Conservation (phyloP, 2,329 filamentous ascomycete species). For the Aspergillus carbonarius region DNA sequence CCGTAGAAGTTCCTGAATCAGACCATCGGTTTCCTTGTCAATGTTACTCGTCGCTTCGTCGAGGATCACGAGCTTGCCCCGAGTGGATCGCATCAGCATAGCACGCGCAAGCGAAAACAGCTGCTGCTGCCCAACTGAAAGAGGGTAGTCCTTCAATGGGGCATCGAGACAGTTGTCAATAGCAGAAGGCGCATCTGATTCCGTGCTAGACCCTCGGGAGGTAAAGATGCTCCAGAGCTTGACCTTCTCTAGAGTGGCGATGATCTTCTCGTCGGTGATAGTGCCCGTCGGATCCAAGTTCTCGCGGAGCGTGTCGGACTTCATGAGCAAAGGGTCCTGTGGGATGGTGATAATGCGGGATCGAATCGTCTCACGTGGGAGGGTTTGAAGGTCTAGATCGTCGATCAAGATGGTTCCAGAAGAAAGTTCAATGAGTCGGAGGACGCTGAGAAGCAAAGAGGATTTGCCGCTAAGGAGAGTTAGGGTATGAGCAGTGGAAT, state of each 20-base stretch:
- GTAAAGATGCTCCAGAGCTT: background rate
- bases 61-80: background rate
- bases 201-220: background rate
- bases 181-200: background rate
- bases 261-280: background rate
- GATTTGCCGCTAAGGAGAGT: background rate
- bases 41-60: constrained; percentile 11
- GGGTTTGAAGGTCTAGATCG: background rate
- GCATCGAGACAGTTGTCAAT: background rate
- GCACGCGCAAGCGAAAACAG: background rate
- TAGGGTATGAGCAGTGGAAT: background rate
- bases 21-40: background rate
- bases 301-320: background rate
- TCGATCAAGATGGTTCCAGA: background rate
- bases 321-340: background rate
- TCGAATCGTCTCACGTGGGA: background rate
- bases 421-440: background rate
- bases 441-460: background rate
- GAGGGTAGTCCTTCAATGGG: background rate
- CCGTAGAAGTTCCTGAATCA: background rate
- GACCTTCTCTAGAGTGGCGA: background rate
- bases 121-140: background rate
- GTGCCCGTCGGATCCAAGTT: background rate
- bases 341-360: background rate
- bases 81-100: background rate